These are phyloP conservation scores for Plasmodium gonderi DNA, from an alignment of 169 alveolate genomes.

Conservation along the genomic window DNA sequence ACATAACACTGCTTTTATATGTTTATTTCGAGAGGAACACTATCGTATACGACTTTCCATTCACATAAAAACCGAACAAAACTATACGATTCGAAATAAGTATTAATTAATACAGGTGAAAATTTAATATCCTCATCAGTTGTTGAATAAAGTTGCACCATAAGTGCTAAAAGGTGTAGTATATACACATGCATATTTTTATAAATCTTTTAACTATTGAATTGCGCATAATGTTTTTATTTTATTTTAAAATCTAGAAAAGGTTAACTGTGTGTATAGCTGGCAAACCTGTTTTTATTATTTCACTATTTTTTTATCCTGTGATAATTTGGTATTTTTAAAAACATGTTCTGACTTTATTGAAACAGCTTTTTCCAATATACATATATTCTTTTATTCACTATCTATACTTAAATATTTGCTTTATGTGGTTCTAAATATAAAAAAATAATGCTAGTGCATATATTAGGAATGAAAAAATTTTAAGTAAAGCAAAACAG, in stretches of 20 bases:
- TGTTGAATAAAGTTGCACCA: not conserved
- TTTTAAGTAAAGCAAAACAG: not conserved
- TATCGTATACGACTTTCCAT: not conserved
- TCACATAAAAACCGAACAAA: not conserved
- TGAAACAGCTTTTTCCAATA: not conserved
- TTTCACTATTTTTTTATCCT: not conserved
- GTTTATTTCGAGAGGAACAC: not conserved
- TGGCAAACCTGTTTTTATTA: not conserved
- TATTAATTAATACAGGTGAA: not conserved
- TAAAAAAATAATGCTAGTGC: not conserved
- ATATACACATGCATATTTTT: not conserved
- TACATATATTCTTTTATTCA: not conserved
- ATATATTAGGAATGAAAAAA: not conserved
- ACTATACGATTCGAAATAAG: not conserved
- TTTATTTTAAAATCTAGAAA: not conserved
- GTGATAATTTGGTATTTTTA: not conserved
- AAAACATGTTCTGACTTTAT: not conserved
- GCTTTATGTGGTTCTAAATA: not conserved
- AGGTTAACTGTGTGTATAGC: too few relatives aligned
- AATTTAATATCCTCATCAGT: not conserved
- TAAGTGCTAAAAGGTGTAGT: not conserved
- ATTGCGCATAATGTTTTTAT: not conserved
- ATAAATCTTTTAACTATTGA: not conserved
- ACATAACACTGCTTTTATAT: too few relatives aligned
- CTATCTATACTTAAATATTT: not conserved